Conservation (phyloP, 106 monocot species). For the Apostasia ramifera region DNA sequence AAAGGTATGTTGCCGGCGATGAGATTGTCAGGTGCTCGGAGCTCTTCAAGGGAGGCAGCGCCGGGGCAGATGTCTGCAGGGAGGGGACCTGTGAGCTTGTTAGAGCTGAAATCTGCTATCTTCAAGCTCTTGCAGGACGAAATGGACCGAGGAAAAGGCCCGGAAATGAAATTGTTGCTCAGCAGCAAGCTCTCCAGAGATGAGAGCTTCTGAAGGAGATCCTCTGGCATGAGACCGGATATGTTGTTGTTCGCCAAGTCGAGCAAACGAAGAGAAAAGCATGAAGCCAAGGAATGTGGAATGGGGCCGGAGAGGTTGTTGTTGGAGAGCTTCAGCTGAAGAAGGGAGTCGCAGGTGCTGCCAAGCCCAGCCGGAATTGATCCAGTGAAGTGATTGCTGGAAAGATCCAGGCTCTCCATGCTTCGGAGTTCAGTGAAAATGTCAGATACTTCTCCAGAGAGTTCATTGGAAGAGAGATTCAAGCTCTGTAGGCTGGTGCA, state of each 20-base stretch:
- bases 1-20: conserved; percentile 47
- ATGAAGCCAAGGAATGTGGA: conserved; percentile 14
- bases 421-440: conserved; percentile 25
- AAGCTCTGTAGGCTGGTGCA: conserved; percentile 42
- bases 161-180: conserved; percentile 74
- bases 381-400: conserved; percentile 39
- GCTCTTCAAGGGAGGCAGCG: conserved; percentile 51
- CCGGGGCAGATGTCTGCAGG: conserved; percentile 38
- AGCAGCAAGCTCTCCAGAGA: conserved; percentile 33
- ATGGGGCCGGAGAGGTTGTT: conserved; percentile 34
- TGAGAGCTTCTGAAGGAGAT: conserved; percentile 18
- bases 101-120: conserved; percentile 65
- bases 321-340: conserved; percentile 32
- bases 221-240: conserved; percentile 49
- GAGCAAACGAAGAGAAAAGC: conserved; percentile 34
- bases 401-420: conserved; percentile 64
- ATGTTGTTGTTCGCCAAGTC: conserved; percentile 70
- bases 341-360: conserved; percentile 41
- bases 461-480: conserved; percentile 65
- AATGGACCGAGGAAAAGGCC: conserved; percentile 43
- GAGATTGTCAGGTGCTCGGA: conserved; percentile 61
- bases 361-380: conserved; percentile 34
- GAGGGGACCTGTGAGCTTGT: conserved; percentile 37
- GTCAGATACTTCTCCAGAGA: conserved; percentile 49
- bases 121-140: conserved; percentile 37